Evolutionary conservation across 257 asterid genomes (phyloP), one percentile per base, ranked within the genome.

Genomic region (Agastache rugosa): DNA sequence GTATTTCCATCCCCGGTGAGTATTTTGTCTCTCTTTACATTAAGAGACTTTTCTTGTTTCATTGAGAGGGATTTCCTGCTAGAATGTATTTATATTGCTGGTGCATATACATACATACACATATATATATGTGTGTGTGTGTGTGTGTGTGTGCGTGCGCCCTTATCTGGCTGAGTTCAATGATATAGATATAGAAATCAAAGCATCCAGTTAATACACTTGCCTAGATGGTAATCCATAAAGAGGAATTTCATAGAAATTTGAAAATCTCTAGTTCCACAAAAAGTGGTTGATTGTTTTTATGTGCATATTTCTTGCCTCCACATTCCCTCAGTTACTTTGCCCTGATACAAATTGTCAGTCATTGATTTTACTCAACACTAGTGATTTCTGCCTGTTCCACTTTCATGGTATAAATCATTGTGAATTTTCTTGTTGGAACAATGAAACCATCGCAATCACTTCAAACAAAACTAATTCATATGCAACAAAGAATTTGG

Each of bases 1-100:
- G 85, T 82, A 69, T 84, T 84, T 69, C 97, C 97, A 69, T 93
- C 98, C 74, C 98, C 96, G 41, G 97, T 93, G 72, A 61, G 75
- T 6, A 55, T 41, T 64, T 42, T 48, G 7, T 22, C 15, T 42
- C 48, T 11, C 48, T 1, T 56, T 59, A 1, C 68, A 2, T n/a
- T 54, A 71, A 22, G 48, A 59, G 22, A 65, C 27, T 6, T 47
- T 25, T 44, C 25, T 2, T 64, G 48, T n/a, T 64, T 11, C 19
- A 39, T 22, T 19, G 19, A 22, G 27, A 29, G 11, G 14, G 77
- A 29, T 12, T 14, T 34, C 42, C 39, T 20, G 53, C 54, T 47
- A 34, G 14, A 35, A 31, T 11, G 39, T 50, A 31, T 19, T 34
- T 17, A 10, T 55, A 3, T 54, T 55, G 17, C 69, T 63, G 44